A percentile compares a stretch with the other conserved stretches of the same genome.
Conservation (phyloP, 805 yeast genomes). For the Lachancea nothofagi region DNA sequence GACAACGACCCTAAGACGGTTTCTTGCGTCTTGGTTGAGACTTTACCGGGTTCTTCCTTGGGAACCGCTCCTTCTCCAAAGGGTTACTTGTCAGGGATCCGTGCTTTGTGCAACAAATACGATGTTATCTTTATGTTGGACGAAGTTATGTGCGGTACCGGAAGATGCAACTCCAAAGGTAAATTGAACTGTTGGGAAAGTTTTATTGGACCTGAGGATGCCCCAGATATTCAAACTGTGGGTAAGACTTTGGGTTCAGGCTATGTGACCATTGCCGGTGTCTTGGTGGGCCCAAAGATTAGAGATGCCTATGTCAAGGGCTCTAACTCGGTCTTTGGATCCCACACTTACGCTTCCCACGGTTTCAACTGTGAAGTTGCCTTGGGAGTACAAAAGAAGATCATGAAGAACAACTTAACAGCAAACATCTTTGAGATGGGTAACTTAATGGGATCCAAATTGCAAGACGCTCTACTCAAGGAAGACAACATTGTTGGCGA, state of each 20-base stretch:
- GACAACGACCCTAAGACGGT: conserved; percentile 42
- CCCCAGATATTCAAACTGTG: conserved; percentile 44
- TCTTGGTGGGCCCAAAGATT: conserved; percentile 39
- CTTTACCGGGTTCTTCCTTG: conserved; percentile 43
- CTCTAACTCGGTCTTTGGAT: conserved; percentile 39
- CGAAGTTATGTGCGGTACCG: conserved; percentile 56
- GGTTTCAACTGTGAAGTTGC: conserved; percentile 44
- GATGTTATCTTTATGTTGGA: conserved; percentile 46
- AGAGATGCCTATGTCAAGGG: conserved; percentile 37
- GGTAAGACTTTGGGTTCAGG: conserved; percentile 50
- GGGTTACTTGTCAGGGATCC: conserved; percentile 43
- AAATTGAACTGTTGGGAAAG: conserved; percentile 44
- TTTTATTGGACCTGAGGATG: conserved; percentile 33
- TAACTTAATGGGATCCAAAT: conserved; percentile 36
- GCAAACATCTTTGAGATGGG: conserved; percentile 43
- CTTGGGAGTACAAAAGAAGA: conserved; percentile 41
- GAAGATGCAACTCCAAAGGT: conserved; percentile 41
- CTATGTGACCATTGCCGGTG: conserved; percentile 46
- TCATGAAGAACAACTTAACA: conserved; percentile 32
- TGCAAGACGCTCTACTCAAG: conserved; percentile 32
- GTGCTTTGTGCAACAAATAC: conserved; percentile 46
- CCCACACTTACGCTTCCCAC: conserved; percentile 49
- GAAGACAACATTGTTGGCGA: conserved; percentile 46
- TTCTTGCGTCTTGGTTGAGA: conserved; percentile 41
- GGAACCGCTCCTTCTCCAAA: conserved; percentile 43